Percentiles rank a stretch among this genome's conserved stretches.
Conservation (phyloP, 805 yeast genomes). For the Phaffomyces antillensis region DNA sequence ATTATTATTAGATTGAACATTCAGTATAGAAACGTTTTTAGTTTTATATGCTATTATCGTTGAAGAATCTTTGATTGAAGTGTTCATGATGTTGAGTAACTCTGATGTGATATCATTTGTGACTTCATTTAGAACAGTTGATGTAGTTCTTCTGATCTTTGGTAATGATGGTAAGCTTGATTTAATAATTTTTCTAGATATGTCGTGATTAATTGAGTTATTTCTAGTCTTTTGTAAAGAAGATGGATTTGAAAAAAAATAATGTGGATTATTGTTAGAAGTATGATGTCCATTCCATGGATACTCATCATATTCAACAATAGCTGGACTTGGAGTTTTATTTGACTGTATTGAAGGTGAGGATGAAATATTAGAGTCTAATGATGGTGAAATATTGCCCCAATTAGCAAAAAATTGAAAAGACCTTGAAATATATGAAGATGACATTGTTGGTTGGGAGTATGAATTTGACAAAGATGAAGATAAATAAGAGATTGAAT, state of each 20-base stretch:
- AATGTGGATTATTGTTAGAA: too few relatives aligned
- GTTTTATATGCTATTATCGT: not conserved
- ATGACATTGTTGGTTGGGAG: slow-evolving; percentile 20
- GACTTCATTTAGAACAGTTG: slow-evolving; percentile 7
- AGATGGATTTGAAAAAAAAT: not conserved
- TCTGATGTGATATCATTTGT: slow-evolving; percentile 6
- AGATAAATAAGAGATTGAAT: slow-evolving; percentile 30
- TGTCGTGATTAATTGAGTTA: not conserved
- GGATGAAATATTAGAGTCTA: slow-evolving; percentile 22
- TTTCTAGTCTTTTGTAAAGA: not conserved
- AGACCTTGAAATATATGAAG: slow-evolving; percentile 25
- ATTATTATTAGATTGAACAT: slow-evolving; percentile 15
- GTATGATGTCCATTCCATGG: slow-evolving; percentile 26
- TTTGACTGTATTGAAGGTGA: slow-evolving; percentile 15
- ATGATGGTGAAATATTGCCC: slow-evolving; percentile 14
- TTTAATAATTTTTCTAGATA: slow-evolving; percentile 9
- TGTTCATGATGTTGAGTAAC: slow-evolving; percentile 13
- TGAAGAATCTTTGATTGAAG: slow-evolving; percentile 10
- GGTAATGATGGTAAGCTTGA: slow-evolving; percentile 23
- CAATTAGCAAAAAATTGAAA: slow-evolving; percentile 20
- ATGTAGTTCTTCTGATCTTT: slow-evolving; percentile 19
- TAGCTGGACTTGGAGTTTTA: slow-evolving; percentile 29
- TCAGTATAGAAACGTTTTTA: slow-evolving; percentile 24
- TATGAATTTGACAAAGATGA: slow-evolving; percentile 31
- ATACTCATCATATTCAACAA: slow-evolving; percentile 32